These are phyloP conservation scores for Coniochaeta hoffmannii DNA, from an alignment of 2,329 filamentous ascomycete genomes.

Conservation along the genomic window DNA sequence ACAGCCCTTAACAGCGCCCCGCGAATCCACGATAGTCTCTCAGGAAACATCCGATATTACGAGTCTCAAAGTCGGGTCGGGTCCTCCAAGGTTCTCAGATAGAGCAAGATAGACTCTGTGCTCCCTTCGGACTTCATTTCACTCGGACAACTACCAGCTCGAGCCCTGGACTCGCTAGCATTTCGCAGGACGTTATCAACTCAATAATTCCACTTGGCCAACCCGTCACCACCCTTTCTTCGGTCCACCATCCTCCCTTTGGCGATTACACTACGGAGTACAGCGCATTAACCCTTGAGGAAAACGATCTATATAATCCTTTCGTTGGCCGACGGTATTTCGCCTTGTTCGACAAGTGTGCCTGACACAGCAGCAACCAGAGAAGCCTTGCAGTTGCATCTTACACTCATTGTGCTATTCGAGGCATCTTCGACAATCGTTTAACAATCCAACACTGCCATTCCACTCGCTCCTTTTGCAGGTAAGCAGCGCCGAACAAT, in stretches of 20 bases:
- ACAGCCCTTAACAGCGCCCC: background rate
- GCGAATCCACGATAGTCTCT: background rate
- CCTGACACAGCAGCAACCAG: background rate
- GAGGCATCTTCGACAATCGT: background rate
- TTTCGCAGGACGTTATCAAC: background rate
- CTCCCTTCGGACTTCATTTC: conserved; percentile 2
- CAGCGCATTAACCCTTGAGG: background rate
- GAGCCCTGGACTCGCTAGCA: conserved; percentile 2
- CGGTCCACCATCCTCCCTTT: background rate
- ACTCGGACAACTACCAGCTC: background rate
- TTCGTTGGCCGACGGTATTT: background rate
- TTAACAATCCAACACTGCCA: background rate
- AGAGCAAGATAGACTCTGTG: background rate
- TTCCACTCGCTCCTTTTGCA: too few relatives aligned
- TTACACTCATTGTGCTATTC: background rate
- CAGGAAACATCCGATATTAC: background rate
- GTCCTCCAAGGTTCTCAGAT: background rate
- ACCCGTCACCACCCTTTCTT: background rate
- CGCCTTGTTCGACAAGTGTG: background rate
- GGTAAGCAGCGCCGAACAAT: background rate
- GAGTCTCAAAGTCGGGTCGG: background rate
- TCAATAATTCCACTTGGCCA: background rate
- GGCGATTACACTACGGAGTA: background rate
- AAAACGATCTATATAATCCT: background rate
- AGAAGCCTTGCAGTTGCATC: background rate